These are phyloP conservation scores for Rhodotorula sp. DNA, from an alignment of 1,284 basidiomycete species.

Conservation along the genomic window DNA sequence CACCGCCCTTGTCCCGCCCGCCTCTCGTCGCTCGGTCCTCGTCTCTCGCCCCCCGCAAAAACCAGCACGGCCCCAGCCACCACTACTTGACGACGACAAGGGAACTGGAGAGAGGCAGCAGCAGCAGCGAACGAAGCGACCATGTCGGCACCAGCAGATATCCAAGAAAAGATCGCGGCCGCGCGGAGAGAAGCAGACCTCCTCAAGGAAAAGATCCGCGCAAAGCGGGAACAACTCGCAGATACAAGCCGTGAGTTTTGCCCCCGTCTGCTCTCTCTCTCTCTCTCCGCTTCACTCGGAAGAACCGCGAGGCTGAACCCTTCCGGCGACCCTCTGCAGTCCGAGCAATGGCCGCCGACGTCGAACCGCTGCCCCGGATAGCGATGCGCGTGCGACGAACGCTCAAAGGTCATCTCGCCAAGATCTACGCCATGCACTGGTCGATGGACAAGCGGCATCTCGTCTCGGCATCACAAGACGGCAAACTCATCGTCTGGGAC, in stretches of 20 bases:
- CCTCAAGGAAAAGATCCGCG: slow-evolving; percentile 94
- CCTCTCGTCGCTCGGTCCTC: not conserved
- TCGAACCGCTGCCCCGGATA: slow-evolving; percentile 89
- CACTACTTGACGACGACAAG: no score
- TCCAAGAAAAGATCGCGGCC: slow-evolving; percentile 70
- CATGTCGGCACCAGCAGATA: slow-evolving; percentile 44
- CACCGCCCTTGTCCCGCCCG: not conserved
- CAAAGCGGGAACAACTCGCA: slow-evolving; percentile 89
- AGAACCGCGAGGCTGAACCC: slow-evolving; percentile 4
- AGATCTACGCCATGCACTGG: slow-evolving; percentile 99
- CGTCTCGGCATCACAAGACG: slow-evolving; percentile 97
- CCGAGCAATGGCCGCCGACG: slow-evolving; percentile 93
- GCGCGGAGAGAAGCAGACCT: slow-evolving; percentile 94
- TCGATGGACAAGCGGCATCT: slow-evolving; percentile 92
- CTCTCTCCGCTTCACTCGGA: not conserved
- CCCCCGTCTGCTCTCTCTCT: not conserved
- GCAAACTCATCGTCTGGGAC: slow-evolving; percentile 99
- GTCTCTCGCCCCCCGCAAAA: not conserved
- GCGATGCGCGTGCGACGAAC: slow-evolving; percentile 93
- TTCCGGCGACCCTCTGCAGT: slow-evolving; percentile 55
- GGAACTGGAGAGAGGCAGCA: no score
- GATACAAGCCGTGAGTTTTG: slow-evolving; percentile 83
- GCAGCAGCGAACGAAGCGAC: not conserved
- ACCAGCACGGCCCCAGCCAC: not conserved
- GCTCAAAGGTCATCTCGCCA: slow-evolving; percentile 93